Conservation (phyloP, 1,284 basidiomycete species). For the Sparassis latifolia region DNA sequence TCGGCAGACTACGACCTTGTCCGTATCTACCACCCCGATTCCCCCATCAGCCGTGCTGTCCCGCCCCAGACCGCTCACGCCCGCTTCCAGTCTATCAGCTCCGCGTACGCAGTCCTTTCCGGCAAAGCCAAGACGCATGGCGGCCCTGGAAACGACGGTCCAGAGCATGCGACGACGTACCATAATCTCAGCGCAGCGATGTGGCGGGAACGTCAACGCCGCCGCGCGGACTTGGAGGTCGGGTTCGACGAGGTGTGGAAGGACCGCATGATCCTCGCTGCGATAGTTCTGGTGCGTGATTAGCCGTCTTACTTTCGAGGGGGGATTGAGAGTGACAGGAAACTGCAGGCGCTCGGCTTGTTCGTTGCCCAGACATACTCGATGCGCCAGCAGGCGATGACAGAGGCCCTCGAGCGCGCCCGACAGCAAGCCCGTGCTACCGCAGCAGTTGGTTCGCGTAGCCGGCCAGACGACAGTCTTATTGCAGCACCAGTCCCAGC, state of each 20-base stretch:
- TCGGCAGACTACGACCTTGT: conserved; percentile 64
- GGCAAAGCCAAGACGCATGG: conserved; percentile 24
- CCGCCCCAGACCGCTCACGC: conserved; percentile 43
- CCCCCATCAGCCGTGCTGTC: conserved; percentile 39
- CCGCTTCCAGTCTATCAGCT: conserved; percentile 55
- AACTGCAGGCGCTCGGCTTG: too few species aligned
- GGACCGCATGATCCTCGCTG: conserved; percentile 44
- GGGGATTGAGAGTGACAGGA: too few species aligned
- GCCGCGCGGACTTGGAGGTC: conserved; percentile 29
- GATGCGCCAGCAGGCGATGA: conserved; percentile 15
- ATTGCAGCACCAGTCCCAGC: too few species aligned
- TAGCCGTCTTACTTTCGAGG: background rate
- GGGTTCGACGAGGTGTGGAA: conserved; percentile 46
- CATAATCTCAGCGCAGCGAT: conserved; percentile 26
- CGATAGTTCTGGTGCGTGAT: conserved; percentile 40
- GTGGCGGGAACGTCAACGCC: conserved; percentile 36
- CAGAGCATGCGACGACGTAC: conserved; percentile 22
- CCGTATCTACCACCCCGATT: conserved; percentile 65
- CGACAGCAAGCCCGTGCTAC: background rate
- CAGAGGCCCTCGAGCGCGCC: background rate
- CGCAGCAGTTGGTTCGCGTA: too few species aligned
- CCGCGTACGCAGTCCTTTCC: conserved; percentile 53
- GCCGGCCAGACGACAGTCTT: too few species aligned
- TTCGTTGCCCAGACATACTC: conserved; percentile 21
- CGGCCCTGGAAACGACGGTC: conserved; percentile 28